phyloP scores from a whole-genome alignment of 1,284 basidiomycete genomes.

The Flammula alnicola region DNA sequence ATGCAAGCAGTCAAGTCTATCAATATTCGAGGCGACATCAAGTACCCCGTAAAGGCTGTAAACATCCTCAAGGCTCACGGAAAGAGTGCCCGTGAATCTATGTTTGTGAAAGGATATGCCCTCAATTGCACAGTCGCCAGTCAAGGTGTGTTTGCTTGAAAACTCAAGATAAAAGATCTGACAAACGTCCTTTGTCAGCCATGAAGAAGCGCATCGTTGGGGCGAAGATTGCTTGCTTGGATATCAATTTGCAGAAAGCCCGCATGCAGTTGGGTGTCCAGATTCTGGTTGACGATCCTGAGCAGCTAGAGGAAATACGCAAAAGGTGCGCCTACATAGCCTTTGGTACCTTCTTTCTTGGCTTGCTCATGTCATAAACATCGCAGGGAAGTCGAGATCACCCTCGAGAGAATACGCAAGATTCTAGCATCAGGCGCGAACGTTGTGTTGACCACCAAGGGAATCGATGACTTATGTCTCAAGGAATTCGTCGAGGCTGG shows the following conservation, averaged over 20 bases:
- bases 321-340: conserved; percentile 63
- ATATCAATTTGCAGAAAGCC: conserved; percentile 97
- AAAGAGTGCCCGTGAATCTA: conserved; percentile 91
- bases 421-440: conserved; percentile 97
- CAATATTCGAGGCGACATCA: conserved; percentile 94
- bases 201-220: conserved; percentile 96
- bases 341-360: background rate
- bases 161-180: background rate
- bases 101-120: conserved; percentile 97
- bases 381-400: conserved; percentile 92
- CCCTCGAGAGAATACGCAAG: conserved; percentile 94
- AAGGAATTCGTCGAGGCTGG: conserved; percentile 99
- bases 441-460: conserved; percentile 97
- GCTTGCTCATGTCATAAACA: conserved; percentile 6
- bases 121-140: conserved; percentile 99
- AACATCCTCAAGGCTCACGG: conserved; percentile 99
- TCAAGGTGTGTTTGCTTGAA: conserved; percentile 68
- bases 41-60: conserved; percentile 99
- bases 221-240: conserved; percentile 98
- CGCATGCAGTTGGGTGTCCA: conserved; percentile 99
- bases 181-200: conserved; percentile 51
- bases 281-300: conserved; percentile 96
- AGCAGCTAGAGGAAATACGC: conserved; percentile 96
- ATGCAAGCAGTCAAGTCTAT: conserved; percentile 98
- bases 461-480: conserved; percentile 97